Evolutionary conservation across 106 monocot species (phyloP), one percentile per base, ranked within the genome.

Genomic region (Dendrobium huoshanense): DNA sequence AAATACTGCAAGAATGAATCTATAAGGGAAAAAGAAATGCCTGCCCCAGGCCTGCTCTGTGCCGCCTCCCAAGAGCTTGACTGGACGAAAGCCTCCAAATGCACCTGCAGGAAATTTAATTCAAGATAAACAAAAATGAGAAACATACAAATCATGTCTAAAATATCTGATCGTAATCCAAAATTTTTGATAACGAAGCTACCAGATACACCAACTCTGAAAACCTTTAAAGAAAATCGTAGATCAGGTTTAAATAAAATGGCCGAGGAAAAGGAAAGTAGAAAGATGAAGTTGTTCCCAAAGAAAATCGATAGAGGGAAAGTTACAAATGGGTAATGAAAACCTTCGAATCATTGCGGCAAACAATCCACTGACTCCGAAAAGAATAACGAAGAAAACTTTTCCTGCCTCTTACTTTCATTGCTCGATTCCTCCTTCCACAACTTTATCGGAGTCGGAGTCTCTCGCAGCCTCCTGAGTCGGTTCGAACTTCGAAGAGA

Each of bases 61-160:
- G 82, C 18, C 65, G 79, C 75, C 80, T 80, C 41, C 42, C 55
- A 25, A 83, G 43, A 56, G 78, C 77, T 79, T 78, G 82, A 67
- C 18, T 45, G 7, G 80, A 82, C 41, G 80, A 82, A 10, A 90
- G 67, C 80, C 85, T 83, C 85, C 80, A 27, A 78, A 85, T 17
- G 85, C 85, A 90, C 83, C 89, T 90, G 82, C 79, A 77, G 15
- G 45, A 31, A 40, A 59, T 54, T 11, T 15, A 19, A 67, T 49
- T 31, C n/a, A 51, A 40, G 24, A 3, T 42, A 48, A 67, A 27
- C 2, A 27, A 82, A 61, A 70, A 70, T 33, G 16, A 3, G 37
- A 70, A 65, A 37, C 70, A 70, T 37, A 37, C 37, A 33, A 70
- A 37, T 51, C 16, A 70, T 37, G 70, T 37, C 70, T 7, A 70